A percentile compares a stretch with the other conserved stretches of the same genome.
phyloP scores from a whole-genome alignment of 2,329 filamentous ascomycete genomes.

The Hymenotorrendiella dingleyae region DNA sequence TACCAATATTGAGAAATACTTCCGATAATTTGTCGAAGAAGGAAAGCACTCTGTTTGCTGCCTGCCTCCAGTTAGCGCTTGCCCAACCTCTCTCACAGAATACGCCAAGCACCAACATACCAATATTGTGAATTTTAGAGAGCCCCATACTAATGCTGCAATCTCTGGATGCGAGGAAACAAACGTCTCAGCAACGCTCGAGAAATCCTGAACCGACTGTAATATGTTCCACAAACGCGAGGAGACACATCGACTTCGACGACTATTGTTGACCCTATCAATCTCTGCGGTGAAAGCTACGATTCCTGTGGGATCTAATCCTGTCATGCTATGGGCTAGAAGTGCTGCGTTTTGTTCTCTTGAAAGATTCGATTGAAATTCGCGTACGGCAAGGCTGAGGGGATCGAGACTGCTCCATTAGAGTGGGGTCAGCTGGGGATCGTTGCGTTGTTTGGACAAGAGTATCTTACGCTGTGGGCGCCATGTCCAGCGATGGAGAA shows the following conservation, averaged over 20 bases:
- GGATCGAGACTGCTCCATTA: too few relatives aligned
- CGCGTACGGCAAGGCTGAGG: background rate
- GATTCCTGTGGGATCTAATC: background rate
- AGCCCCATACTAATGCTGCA: conserved; percentile 39
- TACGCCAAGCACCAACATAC: conserved; percentile 5
- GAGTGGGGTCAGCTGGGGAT: too few relatives aligned
- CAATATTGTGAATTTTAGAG: conserved; percentile 36
- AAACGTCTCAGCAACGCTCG: conserved; percentile 33
- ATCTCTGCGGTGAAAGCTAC: conserved; percentile 3
- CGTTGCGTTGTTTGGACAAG: too few relatives aligned
- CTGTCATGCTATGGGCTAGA: background rate
- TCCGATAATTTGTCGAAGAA: conserved; percentile 37
- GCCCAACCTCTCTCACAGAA: conserved; percentile 15
- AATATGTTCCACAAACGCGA: background rate
- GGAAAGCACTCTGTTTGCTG: conserved; percentile 29
- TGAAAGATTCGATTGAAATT: background rate
- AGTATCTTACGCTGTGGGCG: too few relatives aligned
- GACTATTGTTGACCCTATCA: conserved; percentile 1
- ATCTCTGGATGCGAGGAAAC: conserved; percentile 34
- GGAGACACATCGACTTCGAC: conserved; percentile 2
- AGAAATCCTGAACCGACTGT: conserved; percentile 31
- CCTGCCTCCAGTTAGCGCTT: conserved; percentile 4
- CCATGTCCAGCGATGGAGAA: too few relatives aligned
- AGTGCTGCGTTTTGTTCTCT: conserved; percentile 1
- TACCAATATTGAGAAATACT: conserved; percentile 33